Conservation (phyloP, 257 asterid genomes). For the Petunia secreta region DNA sequence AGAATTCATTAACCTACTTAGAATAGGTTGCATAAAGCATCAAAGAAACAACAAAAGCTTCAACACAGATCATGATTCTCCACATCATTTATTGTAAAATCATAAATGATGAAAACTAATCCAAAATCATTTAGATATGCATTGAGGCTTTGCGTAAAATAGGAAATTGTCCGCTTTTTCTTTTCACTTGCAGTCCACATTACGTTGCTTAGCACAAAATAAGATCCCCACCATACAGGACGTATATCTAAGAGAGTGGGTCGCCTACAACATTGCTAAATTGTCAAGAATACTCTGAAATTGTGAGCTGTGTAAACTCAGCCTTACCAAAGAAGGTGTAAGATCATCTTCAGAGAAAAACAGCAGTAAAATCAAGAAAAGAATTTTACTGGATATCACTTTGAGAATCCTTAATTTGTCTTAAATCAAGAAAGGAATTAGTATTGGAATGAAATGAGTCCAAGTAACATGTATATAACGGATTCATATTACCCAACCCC, state of each 20-base stretch:
- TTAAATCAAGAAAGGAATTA: neutral
- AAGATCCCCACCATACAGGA: neutral
- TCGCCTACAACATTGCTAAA: neutral
- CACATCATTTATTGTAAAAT: neutral
- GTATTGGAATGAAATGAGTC: neutral
- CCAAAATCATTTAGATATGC: neutral
- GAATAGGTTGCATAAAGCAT: neutral
- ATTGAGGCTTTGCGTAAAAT: neutral
- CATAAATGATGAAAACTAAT: neutral
- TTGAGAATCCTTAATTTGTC: neutral
- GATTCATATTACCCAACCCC: neutral
- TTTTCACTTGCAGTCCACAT: neutral
- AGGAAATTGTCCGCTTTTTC: neutral
- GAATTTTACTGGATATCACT: neutral
- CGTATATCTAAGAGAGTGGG: neutral
- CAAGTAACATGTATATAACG: neutral
- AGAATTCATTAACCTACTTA: neutral
- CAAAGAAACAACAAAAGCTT: constrained; percentile 1
- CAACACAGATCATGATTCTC: neutral
- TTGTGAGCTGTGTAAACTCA: neutral
- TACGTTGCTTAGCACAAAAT: neutral
- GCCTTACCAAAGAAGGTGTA: neutral
- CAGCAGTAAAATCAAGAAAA: neutral
- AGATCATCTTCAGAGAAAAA: neutral
- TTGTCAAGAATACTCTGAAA: neutral